Evolutionary conservation across 2,329 filamentous ascomycete genomes (phyloP).

Genomic region (Alternaria postmessia): DNA sequence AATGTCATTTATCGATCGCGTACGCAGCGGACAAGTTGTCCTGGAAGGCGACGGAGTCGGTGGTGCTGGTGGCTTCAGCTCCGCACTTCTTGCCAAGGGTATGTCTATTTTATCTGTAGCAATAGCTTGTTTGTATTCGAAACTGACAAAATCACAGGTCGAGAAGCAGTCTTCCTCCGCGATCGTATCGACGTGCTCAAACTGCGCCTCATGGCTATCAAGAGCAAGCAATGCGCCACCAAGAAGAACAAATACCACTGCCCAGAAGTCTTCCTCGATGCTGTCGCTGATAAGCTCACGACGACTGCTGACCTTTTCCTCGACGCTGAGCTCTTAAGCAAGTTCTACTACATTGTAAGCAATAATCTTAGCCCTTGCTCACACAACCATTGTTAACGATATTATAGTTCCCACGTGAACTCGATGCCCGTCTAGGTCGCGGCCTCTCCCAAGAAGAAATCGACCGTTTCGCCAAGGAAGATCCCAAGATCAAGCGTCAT

Average conservation of each 20-base stretch:
- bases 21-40: constrained; percentile 82
- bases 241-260: constrained; percentile 95
- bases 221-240: constrained; percentile 85
- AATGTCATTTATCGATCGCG: constrained; percentile 87
- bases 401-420: constrained; percentile 79
- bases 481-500: constrained; percentile 87
- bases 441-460: constrained; percentile 81
- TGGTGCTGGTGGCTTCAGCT: constrained; percentile 92
- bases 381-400: background rate
- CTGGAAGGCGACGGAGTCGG: constrained; percentile 84
- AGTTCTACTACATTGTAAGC: constrained; percentile 87
- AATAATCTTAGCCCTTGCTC: background rate
- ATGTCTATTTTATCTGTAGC: constrained; percentile 37
- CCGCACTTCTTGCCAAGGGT: constrained; percentile 85
- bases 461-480: constrained; percentile 90
- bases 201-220: constrained; percentile 86
- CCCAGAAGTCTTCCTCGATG: constrained; percentile 96
- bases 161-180: constrained; percentile 91
- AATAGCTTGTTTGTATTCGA: too few relatives aligned
- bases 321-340: constrained; percentile 93
- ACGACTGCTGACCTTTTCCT: constrained; percentile 95
- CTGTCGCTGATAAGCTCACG: constrained; percentile 92
- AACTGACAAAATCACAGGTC: constrained; percentile 63
- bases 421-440: constrained; percentile 85
- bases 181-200: constrained; percentile 90